phyloP scores from a whole-genome alignment of 2,329 filamentous ascomycete species.

The Leptographium procerum region DNA sequence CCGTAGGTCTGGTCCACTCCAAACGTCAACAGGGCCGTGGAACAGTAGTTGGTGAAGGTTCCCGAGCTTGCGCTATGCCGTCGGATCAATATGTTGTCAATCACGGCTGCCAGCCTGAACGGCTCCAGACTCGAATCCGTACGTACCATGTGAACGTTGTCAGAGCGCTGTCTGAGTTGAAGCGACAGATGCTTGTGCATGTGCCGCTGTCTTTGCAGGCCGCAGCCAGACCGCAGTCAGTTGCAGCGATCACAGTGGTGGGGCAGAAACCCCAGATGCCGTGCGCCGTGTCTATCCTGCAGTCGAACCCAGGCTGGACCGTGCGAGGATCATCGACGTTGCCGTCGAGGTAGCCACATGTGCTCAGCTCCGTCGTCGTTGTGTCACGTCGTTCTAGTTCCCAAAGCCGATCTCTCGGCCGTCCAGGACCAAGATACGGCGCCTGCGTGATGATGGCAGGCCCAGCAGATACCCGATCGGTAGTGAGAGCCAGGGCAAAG shows the following conservation, averaged over 20 bases:
- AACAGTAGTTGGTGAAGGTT: slow-evolving; percentile 19
- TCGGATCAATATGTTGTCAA: background rate
- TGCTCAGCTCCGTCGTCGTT: slow-evolving; percentile 5
- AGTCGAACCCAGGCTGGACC: slow-evolving; percentile 23
- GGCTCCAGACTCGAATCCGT: background rate
- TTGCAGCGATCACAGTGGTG: slow-evolving; percentile 21
- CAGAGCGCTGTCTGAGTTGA: slow-evolving; percentile 12
- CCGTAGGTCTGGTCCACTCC: slow-evolving; percentile 22
- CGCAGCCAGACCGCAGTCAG: slow-evolving; percentile 26
- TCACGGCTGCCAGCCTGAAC: background rate
- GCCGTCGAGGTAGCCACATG: slow-evolving; percentile 22
- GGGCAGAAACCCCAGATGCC: slow-evolving; percentile 29
- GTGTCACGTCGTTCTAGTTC: background rate
- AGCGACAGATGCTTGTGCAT: slow-evolving; percentile 24
- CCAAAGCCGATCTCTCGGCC: background rate
- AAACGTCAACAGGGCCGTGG: slow-evolving; percentile 21
- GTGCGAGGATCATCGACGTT: slow-evolving; percentile 19
- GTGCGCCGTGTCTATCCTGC: slow-evolving; percentile 22
- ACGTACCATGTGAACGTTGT: slow-evolving; percentile 26
- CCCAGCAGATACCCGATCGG: background rate
- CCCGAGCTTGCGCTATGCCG: background rate
- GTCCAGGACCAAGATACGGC: background rate
- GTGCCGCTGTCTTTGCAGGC: slow-evolving; percentile 21
- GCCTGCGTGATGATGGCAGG: background rate
- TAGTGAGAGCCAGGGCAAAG: background rate